These are phyloP conservation scores for Ilyonectria mors-panacis DNA, from an alignment of 2,329 filamentous ascomycete genomes.

Conservation along the genomic window DNA sequence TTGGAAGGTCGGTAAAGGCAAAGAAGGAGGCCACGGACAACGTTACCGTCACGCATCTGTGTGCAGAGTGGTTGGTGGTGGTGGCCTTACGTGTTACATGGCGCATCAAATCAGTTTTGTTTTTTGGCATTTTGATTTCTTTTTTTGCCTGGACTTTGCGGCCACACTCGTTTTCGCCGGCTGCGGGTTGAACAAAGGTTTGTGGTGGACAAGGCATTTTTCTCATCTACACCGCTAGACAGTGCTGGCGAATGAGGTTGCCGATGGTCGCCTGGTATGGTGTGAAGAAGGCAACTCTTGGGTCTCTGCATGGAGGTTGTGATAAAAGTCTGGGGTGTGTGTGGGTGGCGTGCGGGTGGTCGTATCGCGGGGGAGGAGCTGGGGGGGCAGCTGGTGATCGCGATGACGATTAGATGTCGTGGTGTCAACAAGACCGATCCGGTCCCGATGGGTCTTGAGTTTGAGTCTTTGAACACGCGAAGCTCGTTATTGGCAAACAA, in stretches of 20 bases:
- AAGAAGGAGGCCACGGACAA: conserved; percentile 14
- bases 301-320: conserved; percentile 18
- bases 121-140: conserved; percentile 2
- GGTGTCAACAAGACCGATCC: conserved; percentile 24
- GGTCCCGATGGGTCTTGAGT: neutral
- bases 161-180: neutral
- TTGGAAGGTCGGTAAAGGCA: conserved; percentile 17
- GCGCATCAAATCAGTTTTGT: neutral
- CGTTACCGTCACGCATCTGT: conserved; percentile 21
- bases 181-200: conserved; percentile 4
- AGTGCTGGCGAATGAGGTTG: conserved; percentile 36
- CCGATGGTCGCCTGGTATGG: conserved; percentile 39
- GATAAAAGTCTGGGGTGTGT: conserved; percentile 28
- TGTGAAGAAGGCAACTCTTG: conserved; percentile 35
- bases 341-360: conserved; percentile 19
- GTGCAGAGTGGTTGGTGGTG: conserved; percentile 1
- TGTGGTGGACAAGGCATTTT: conserved; percentile 16
- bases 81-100: conserved; percentile 14
- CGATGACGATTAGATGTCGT: conserved; percentile 28
- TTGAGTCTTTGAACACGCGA: neutral
- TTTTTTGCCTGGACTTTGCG: neutral
- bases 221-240: conserved; percentile 42
- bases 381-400: conserved; percentile 14
- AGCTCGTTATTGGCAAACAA: neutral
- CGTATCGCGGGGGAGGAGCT: conserved; percentile 26